Evolutionary conservation across 495 filamentous ascomycete genomes (phyloP), one percentile per base, ranked within the genome.

Genomic region (Stereocaulon alpinum): DNA sequence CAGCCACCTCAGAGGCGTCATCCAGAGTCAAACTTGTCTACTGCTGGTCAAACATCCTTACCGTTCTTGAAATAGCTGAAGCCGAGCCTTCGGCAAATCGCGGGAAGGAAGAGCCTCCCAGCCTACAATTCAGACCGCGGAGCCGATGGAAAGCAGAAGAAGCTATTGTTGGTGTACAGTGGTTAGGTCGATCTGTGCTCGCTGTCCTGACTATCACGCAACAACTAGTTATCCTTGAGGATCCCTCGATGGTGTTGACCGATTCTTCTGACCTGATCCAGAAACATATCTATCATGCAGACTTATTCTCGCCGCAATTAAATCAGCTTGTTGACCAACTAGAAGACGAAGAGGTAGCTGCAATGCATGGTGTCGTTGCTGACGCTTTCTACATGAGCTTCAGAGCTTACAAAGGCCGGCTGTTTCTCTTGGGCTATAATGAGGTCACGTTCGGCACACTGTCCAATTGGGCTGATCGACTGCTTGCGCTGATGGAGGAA

Each of bases 361-460:
- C 88, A 3, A 90, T 95, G 86, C 93, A 96, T 71, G 91, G 91
- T 2, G 90, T 96, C 20, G 89, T 98, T 47, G 92, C 92, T 15
- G 94, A 98, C 75, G 93, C 94, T 17, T 98, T 96, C 64, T 88
- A 93, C 67, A 95, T 96, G 86, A 96, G 94, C 69, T 91, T 97
- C 70, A 88, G 88, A 61, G 82, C 88, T 5, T 96, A 96, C 71
- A 98, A 97, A 71, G 91, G 94, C 17, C 83, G 93, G 14, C 75
- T 96, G 45, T 98, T 97, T 67, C 75, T 97, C 14, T 76, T 98
- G 22, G 92, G 92, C 43, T 89, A 88, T 74, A 89, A 87, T 68
- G 93, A 97, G 66, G 72, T 95, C 10, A 86, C 89, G 3, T 84
- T 97, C 50, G 93, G 93, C 22, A 86, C 84, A 37, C 72, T 98